These are phyloP conservation scores for Boletus smithii DNA, from an alignment of 1,284 basidiomycete species.

Conservation along the genomic window DNA sequence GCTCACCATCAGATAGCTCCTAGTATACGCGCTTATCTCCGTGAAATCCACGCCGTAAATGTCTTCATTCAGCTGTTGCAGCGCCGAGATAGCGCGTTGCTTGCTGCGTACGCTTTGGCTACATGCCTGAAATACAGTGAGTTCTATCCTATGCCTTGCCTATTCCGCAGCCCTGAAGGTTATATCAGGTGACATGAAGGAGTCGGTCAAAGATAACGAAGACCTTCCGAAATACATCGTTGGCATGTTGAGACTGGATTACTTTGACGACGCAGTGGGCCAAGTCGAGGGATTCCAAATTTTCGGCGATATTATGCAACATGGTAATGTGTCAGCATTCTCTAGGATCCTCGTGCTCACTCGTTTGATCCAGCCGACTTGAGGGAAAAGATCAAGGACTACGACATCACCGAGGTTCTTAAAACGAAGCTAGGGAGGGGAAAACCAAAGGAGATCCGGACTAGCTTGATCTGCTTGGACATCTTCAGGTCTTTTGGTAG, in stretches of 20 bases:
- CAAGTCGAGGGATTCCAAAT: constrained; percentile 13
- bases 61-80: constrained; percentile 4
- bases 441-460: constrained; percentile 7
- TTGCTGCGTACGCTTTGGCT: constrained; percentile 12
- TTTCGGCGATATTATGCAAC: constrained; percentile 12
- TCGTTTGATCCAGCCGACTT: background rate
- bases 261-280: constrained; percentile 17
- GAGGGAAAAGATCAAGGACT: constrained; percentile 2
- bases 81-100: background rate
- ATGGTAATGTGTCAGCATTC: constrained; percentile 5
- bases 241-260: constrained; percentile 12
- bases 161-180: too few species aligned
- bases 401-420: constrained; percentile 5
- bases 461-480: constrained; percentile 10
- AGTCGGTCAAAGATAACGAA: background rate
- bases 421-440: constrained; percentile 4
- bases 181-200: background rate
- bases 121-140: constrained; percentile 6
- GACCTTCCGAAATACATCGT: constrained; percentile 10
- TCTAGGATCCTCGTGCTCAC: background rate
- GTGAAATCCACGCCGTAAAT: too few species aligned
- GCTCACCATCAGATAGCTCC: too few species aligned
- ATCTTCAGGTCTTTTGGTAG: too few species aligned
- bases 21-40: too few species aligned
- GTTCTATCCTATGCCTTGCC: too few species aligned